These are phyloP conservation scores for Cytospora paraplurivora DNA, from an alignment of 2,329 filamentous ascomycete genomes.

Conservation along the genomic window DNA sequence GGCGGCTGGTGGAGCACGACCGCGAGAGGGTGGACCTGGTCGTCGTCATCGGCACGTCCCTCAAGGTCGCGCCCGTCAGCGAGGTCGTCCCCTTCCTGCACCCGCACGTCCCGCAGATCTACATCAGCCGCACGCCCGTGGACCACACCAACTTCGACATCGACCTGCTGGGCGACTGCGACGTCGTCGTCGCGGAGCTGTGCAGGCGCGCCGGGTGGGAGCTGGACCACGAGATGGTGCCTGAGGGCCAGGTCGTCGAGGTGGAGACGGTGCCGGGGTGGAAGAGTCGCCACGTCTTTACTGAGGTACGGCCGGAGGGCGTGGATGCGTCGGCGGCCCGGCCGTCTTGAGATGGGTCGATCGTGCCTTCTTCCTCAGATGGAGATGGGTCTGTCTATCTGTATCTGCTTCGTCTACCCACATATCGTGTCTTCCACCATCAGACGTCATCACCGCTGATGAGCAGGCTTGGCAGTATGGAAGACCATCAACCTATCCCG, in stretches of 20 bases:
- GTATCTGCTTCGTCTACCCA: neutral
- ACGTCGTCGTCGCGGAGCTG: slow-evolving; percentile 85
- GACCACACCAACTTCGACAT: slow-evolving; percentile 94
- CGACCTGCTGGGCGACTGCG: slow-evolving; percentile 92
- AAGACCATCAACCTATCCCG: too few species aligned
- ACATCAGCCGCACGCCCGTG: slow-evolving; percentile 83
- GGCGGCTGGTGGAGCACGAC: slow-evolving; percentile 79
- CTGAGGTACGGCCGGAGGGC: slow-evolving; percentile 7
- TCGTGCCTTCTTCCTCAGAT: neutral
- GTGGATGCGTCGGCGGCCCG: neutral
- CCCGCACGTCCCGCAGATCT: slow-evolving; percentile 82
- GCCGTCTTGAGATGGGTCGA: neutral
- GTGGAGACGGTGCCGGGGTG: slow-evolving; percentile 53
- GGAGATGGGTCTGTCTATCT: neutral
- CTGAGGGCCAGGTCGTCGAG: slow-evolving; percentile 62
- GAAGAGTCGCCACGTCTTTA: slow-evolving; percentile 48
- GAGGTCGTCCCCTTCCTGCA: slow-evolving; percentile 85
- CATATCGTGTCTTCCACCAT: neutral
- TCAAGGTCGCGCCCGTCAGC: slow-evolving; percentile 94
- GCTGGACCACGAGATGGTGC: slow-evolving; percentile 80
- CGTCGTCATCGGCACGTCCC: slow-evolving; percentile 91
- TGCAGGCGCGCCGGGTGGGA: slow-evolving; percentile 81
- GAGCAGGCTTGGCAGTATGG: neutral
- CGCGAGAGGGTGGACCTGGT: slow-evolving; percentile 81
- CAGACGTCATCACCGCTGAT: neutral